phyloP scores from a whole-genome alignment of 2,329 filamentous ascomycete species.

The Epichloe hybrida region DNA sequence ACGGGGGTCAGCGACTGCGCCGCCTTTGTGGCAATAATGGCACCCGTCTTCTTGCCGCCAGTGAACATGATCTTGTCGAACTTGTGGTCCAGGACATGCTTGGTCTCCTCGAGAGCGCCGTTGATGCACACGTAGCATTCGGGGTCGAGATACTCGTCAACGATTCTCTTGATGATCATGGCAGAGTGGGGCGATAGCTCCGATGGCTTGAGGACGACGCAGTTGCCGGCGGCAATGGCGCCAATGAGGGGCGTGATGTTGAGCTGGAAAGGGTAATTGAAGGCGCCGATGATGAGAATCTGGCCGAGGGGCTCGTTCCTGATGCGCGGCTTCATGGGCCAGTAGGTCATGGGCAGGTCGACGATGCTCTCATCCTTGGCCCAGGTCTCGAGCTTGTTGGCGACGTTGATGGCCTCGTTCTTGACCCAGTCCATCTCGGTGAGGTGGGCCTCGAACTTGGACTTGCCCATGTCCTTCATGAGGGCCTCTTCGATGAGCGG shows the following conservation, averaged over 20 bases:
- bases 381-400: constrained; percentile 68
- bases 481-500: constrained; percentile 62
- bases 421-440: constrained; percentile 67
- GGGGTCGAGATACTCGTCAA: constrained; percentile 63
- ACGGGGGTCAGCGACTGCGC: constrained; percentile 81
- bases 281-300: constrained; percentile 77
- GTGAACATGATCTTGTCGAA: constrained; percentile 99
- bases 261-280: constrained; percentile 86
- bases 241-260: constrained; percentile 68
- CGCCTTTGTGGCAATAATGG: constrained; percentile 79
- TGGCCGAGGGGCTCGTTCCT: constrained; percentile 78
- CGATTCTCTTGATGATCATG: constrained; percentile 64
- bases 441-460: constrained; percentile 57
- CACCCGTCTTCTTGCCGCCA: constrained; percentile 63
- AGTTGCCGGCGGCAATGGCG: constrained; percentile 85
- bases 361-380: constrained; percentile 64
- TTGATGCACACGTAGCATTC: constrained; percentile 67
- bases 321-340: constrained; percentile 58
- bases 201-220: constrained; percentile 79
- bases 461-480: constrained; percentile 66
- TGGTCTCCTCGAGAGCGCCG: constrained; percentile 68
- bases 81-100: constrained; percentile 69
- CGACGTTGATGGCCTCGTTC: constrained; percentile 67
- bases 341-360: constrained; percentile 56
- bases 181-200: constrained; percentile 67